A percentile compares a stretch with the other conserved stretches of the same genome.
Evolutionary conservation across 768 basidiomycete genomes (phyloP).

Genomic region (Cystofilobasidium bisporidii): DNA sequence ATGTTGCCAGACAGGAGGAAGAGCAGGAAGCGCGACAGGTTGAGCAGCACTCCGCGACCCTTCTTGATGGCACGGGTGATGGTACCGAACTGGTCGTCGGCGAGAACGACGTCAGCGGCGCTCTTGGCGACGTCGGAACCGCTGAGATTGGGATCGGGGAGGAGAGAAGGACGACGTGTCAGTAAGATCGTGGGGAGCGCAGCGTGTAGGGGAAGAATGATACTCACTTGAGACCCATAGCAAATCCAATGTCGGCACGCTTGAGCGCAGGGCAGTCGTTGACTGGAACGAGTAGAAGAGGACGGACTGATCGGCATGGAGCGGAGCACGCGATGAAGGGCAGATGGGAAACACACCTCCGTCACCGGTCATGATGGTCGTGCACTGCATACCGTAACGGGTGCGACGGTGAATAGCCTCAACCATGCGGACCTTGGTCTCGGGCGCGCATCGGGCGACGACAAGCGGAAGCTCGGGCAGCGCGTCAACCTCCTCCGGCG

Average conservation of each 20-base stretch:
- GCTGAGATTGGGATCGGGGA: not conserved
- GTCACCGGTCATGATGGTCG: conserved; percentile 52
- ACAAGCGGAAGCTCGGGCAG: conserved; percentile 49
- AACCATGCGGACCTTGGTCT: conserved; percentile 52
- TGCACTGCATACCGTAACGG: conserved; percentile 35
- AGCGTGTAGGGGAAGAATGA: not conserved
- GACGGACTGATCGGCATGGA: no score
- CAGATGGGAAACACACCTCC: conserved; percentile 14
- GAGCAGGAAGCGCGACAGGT: conserved; percentile 52
- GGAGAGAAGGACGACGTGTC: not conserved
- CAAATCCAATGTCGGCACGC: conserved; percentile 53
- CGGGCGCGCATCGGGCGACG: conserved; percentile 50
- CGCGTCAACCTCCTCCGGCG: conserved; percentile 49
- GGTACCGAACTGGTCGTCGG: conserved; percentile 58
- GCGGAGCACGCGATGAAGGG: no score
- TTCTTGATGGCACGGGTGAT: conserved; percentile 58
- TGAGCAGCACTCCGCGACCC: conserved; percentile 54
- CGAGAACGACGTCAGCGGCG: conserved; percentile 55
- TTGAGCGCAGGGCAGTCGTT: conserved; percentile 55
- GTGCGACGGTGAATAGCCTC: conserved; percentile 52
- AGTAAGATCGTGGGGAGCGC: no score
- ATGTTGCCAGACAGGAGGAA: conserved; percentile 52
- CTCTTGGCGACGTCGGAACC: conserved; percentile 52
- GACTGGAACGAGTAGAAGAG: conserved; percentile 35
- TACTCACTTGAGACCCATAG: conserved; percentile 48